Base-by-base conservation (phyloP, 495 filamentous ascomycete species). In the Hypoxylon crocopeplum region DNA sequence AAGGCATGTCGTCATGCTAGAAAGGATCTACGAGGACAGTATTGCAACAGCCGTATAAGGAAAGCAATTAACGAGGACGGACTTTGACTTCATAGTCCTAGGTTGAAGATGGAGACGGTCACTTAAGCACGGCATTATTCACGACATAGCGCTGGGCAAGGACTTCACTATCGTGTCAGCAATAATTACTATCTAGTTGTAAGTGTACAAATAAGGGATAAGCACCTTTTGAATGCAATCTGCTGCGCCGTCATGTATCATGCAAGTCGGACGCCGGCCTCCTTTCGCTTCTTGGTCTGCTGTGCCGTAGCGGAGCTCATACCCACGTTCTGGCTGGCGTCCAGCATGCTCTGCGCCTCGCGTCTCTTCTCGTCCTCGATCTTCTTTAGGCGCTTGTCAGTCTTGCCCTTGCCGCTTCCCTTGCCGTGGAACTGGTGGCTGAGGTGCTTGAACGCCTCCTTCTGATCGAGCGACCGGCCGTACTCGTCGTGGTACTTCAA, bases 391-490 rank as follows among this genome's bases (percentile, higher is more conserved):
- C 84, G 79, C 78, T 98, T 98, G 79, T 98, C 93, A 19, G 92
- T 97, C 87, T 98, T 98, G 78, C 89, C 89, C 82, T 97, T 97
- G 46, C 94, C 94, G 67, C 88, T 92, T 36, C 93, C 92, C 77
- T 98, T 97, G 48, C 94, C 94, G 76, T 98, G 94, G 85, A 98
- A 98, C 73, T 95, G 89, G 75, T 98, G 94, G 66, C 86, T 91
- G 38, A 98, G 79, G 69, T 97, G 85, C 68, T 81, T 81, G 80
- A 98, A 98, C 1, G 94, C 94, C 75, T 98, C 94, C 78, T 98
- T 98, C 68, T 88, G 84, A 63, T 88, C 87, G 83, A 98, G 89
- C 41, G 79, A 75, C 21, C 94, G 85, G 5, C 94, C 94, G 67
- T 84, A 84, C 42, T 92, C 92, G 69, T 97, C 94, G 48, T 89